A percentile compares a stretch with the other conserved stretches of the same genome.
These are phyloP conservation scores for Spathaspora sp. DNA, from an alignment of 805 yeast genomes.

Conservation along the genomic window DNA sequence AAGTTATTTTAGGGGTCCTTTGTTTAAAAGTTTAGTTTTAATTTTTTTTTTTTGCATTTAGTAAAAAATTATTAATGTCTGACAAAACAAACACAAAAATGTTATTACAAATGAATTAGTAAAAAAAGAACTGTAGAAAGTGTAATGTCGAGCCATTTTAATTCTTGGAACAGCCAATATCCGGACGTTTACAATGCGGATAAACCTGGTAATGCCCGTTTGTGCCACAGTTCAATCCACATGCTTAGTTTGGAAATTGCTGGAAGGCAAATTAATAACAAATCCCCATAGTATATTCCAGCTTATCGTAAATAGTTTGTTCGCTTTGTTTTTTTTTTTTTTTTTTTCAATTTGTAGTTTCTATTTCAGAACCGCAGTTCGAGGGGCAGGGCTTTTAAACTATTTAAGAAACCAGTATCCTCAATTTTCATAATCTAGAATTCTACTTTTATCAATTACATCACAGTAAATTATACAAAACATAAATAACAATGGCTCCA, in stretches of 20 bases:
- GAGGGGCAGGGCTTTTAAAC: background rate
- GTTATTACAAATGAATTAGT: background rate
- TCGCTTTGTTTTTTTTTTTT: background rate
- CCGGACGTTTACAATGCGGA: background rate
- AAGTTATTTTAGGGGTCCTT: background rate
- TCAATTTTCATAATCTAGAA: background rate
- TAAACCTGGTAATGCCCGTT: too few species aligned
- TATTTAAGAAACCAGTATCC: background rate
- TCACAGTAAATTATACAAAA: constrained; percentile 1
- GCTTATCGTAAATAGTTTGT: too few species aligned
- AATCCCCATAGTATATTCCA: too few species aligned
- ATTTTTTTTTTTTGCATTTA: background rate
- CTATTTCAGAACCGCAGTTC: background rate
- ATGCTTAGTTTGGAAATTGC: too few species aligned
- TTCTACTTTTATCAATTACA: constrained; percentile 3
- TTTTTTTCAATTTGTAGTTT: background rate
- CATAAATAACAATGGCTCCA: constrained; percentile 24
- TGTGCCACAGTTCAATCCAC: too few species aligned
- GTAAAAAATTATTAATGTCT: background rate
- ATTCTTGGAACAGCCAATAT: background rate
- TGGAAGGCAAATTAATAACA: too few species aligned
- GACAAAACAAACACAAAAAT: background rate
- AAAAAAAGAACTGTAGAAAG: background rate
- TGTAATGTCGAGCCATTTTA: background rate
- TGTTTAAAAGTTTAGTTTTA: background rate